Evolutionary conservation across 2,329 filamentous ascomycete genomes (phyloP), one percentile per base, ranked within the genome.

Genomic region (Pezicula rhizophila): DNA sequence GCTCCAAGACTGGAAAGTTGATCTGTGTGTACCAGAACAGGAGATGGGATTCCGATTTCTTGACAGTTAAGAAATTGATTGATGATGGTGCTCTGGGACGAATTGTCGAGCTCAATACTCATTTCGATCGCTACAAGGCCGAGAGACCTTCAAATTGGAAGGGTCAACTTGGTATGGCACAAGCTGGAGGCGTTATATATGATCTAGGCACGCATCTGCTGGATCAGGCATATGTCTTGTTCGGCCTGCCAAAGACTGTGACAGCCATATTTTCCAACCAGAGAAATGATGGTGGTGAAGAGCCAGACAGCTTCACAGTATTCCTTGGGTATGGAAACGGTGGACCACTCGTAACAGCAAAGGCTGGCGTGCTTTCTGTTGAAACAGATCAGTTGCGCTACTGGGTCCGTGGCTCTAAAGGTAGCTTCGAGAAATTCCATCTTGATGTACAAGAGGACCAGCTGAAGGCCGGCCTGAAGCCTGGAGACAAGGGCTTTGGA

Each of bases 391-490:
- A 92, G 70, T 71, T 85, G 51, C 73, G 87, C 35, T 92, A 84
- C 72, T 91, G 87, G 87, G 74, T 91, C 8, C 74, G 87, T 23
- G 88, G 88, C 18, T 79, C 79, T 15, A 82, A 84, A 66, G 88
- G 85, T 1, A 86, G 79, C 61, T 92, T 84, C 68, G 84, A 79
- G 70, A 92, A 91, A 74, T 68, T 71, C 35, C 73, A 76, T 47
- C 72, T 92, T 2, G 88, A 93, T 63, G 71, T 80, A 1, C 87
- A 92, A 66, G 88, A 93, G 69, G 79, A 83, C 48, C 85, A 89
- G 65, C 75, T 91, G 46, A 79, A 79, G 64, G 73, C 69, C 2
- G 87, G 87, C 8, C 66, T 78, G 57, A 76, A 73, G 63, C 80
- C 82, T 6, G 74, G 75, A 0, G 81, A 87, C 48, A 64, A 72